Evolutionary conservation across 352 stramenopile genomes (phyloP), one percentile per base, ranked within the genome.

Genomic region (Phytophthora meadii): DNA sequence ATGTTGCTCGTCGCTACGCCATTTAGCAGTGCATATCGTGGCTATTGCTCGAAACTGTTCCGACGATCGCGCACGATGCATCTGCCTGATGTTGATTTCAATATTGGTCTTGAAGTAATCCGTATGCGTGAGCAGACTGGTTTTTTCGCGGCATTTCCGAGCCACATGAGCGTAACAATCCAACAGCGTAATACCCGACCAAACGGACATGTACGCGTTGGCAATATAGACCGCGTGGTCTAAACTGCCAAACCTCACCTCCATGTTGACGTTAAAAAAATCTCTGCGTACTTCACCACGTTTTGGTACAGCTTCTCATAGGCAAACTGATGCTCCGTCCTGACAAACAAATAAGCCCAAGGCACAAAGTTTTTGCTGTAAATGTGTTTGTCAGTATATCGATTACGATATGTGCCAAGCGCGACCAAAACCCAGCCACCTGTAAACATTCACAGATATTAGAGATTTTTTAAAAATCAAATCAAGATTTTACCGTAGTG

Each of bases 161-260:
- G 47, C 45, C 4, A 70, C 7, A 36, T 70, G 62, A 10, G 54
- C 17, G 17, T 54, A 70, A 27, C 54, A 70, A 36, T 70, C 36
- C 25, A 65, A 9, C 0, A 68, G 14, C 0, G 24, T 48, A 40
- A 68, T 61, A 30, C 39, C 57, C 42, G 1, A 4, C 50, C 22
- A n/a, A n/a, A n/a, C n/a, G n/a, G n/a, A n/a, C n/a, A n/a, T 2
- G 27, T 61, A 71, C 2, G 44, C 55, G 22, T 60, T 72, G 2
- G 44, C 50, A n/a, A 72, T 66, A 45, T 22, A 62, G 4, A 22
- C 7, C 1, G 56, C 44, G n/a, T 63, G 64, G 45, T 72, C 50
- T 5, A 72, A 46, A 34, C 64, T 72, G 1, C 55, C 64, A 15
- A 47, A 66, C 6, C 34, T 47, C n/a, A 72, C 56, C 2, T 27